Evolutionary conservation across 225 moss, liverwort and hornwort genomes (phyloP).

Genomic region (Bryum argenteum): DNA sequence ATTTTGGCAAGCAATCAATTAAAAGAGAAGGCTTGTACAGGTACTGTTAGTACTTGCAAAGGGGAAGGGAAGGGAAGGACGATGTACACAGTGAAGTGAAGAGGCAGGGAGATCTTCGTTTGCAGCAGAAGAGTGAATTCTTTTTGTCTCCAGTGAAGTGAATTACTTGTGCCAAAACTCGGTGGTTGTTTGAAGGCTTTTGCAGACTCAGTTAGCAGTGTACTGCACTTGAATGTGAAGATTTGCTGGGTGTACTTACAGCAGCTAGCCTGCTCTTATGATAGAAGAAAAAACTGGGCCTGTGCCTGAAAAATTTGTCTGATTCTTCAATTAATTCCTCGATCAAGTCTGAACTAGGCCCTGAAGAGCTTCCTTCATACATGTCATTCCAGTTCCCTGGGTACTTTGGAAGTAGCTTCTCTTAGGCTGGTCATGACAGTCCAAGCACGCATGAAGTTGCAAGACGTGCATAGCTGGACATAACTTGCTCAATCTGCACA

Average conservation of each 20-base stretch:
- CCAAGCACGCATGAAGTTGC: background rate
- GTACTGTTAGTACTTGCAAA: background rate
- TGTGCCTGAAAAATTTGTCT: background rate
- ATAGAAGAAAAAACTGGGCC: background rate
- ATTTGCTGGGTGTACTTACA: background rate
- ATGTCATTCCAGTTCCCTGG: background rate
- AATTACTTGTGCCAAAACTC: slow-evolving; percentile 24
- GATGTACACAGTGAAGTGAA: no score
- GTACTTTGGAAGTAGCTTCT: background rate
- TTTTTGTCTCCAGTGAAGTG: slow-evolving; percentile 33
- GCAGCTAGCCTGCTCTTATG: no score
- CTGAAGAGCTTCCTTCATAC: no score
- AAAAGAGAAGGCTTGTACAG: background rate
- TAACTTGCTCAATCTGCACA: background rate
- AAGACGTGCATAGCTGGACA: background rate
- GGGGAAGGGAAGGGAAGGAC: no score
- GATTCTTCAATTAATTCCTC: no score
- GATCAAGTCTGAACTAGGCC: no score
- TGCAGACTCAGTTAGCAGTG: background rate
- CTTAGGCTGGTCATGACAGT: slow-evolving; percentile 15
- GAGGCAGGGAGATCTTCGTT: slow-evolving; percentile 23
- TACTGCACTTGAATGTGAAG: background rate
- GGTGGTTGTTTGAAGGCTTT: slow-evolving; percentile 9
- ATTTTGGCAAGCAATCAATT: slow-evolving; percentile 2
- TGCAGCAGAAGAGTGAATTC: background rate